Evolutionary conservation across 495 filamentous ascomycete species (phyloP).

Genomic region (Penicillium mononematosum): DNA sequence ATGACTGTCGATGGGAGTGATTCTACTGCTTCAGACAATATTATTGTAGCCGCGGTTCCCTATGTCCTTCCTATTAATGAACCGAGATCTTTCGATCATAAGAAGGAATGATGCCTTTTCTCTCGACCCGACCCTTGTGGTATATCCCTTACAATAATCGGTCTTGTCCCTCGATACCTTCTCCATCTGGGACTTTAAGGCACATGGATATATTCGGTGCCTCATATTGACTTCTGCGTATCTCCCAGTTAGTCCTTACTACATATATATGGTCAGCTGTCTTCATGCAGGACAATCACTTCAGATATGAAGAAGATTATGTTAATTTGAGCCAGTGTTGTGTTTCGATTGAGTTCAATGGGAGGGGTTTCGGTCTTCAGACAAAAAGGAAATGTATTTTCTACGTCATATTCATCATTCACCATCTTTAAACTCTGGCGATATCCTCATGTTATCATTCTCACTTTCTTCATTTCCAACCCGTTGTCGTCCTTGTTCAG

Average conservation of each 20-base stretch:
- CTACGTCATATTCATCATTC: no score
- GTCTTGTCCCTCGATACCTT: not conserved
- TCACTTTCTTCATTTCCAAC: no score
- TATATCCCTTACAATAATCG: no score
- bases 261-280: not conserved
- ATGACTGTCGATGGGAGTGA: constrained; percentile 56
- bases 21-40: constrained; percentile 7
- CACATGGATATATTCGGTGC: not conserved
- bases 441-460: no score
- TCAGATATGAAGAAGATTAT: no score
- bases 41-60: not conserved
- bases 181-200: not conserved
- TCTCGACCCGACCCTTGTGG: not conserved
- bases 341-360: no score
- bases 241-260: not conserved
- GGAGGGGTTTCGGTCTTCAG: no score
- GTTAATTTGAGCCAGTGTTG: no score
- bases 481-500: no score
- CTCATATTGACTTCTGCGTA: not conserved
- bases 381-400: no score
- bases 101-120: constrained; percentile 7
- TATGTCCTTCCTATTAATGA: not conserved
- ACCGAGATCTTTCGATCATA: not conserved
- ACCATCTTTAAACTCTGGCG: no score
- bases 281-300: not conserved